phyloP scores from a whole-genome alignment of 108 stramenopile genomes.

The Discostella pseudostelligera region DNA sequence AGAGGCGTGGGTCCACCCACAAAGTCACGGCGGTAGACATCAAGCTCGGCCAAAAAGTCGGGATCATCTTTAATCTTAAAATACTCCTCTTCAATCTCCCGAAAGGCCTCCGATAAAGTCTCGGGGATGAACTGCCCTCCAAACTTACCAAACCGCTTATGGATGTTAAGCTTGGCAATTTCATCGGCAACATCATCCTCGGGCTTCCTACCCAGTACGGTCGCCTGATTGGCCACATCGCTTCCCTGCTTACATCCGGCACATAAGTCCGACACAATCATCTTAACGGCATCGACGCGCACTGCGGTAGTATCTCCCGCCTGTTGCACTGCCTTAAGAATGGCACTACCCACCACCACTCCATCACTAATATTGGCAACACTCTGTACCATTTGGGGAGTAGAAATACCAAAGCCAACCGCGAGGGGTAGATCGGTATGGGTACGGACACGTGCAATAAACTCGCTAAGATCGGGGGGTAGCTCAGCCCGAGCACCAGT shows the following conservation, averaged over 20 bases:
- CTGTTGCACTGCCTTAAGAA: constrained; percentile 89
- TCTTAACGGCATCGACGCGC: constrained; percentile 74
- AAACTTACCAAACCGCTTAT: constrained; percentile 88
- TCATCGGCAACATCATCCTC: constrained; percentile 48
- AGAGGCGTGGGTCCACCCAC: constrained; percentile 95
- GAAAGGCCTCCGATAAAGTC: constrained; percentile 94
- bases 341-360: constrained; percentile 96
- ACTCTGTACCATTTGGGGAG: constrained; percentile 85
- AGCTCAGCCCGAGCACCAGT: constrained; percentile 87
- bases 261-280: constrained; percentile 63
- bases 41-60: constrained; percentile 90
- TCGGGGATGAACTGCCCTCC: constrained; percentile 99
- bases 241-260: constrained; percentile 69
- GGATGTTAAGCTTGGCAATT: constrained; percentile 34
- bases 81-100: constrained; percentile 91
- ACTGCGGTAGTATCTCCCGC: constrained; percentile 75
- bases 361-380: constrained; percentile 93
- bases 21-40: constrained; percentile 86
- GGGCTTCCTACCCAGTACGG: constrained; percentile 68
- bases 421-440: constrained; percentile 91
- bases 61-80: constrained; percentile 85
- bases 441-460: constrained; percentile 84
- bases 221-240: constrained; percentile 70
- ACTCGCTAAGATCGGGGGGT: constrained; percentile 87
- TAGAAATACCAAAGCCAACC: constrained; percentile 97